phyloP scores from a whole-genome alignment of 352 stramenopile genomes.

The Phytophthora multivora region DNA sequence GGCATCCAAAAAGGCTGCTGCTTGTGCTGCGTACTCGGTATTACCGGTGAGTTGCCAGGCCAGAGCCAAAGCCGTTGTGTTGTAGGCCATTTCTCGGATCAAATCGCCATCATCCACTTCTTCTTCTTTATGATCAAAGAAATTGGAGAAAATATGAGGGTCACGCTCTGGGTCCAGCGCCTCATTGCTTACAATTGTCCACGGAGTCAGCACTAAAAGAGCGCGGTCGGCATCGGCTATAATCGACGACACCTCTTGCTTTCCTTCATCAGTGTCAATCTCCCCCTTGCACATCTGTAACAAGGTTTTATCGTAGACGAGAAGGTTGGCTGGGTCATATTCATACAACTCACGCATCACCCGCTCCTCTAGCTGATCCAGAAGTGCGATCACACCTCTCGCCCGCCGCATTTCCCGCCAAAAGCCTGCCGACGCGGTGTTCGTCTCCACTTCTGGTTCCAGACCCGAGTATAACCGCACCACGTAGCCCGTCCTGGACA shows the following conservation, averaged over 20 bases:
- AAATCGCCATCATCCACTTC: conserved; percentile 25
- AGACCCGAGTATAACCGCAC: conserved; percentile 55
- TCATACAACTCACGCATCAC: conserved; percentile 45
- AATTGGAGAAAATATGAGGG: conserved; percentile 40
- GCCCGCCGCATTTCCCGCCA: conserved; percentile 54
- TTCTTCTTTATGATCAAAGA: conserved; percentile 25
- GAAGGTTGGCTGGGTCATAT: conserved; percentile 28
- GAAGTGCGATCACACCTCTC: conserved; percentile 43
- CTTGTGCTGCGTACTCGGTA: conserved; percentile 36
- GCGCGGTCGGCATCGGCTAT: conserved; percentile 39
- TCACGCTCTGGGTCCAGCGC: conserved; percentile 19
- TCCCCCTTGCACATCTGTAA: conserved; percentile 19
- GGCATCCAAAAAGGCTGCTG: conserved; percentile 29
- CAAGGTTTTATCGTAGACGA: conserved; percentile 35
- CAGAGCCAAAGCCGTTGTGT: conserved; percentile 47
- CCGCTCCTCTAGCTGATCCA: conserved; percentile 45
- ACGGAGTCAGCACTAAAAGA: conserved; percentile 24
- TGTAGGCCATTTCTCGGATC: conserved; percentile 55
- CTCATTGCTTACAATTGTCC: conserved; percentile 32
- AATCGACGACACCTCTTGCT: conserved; percentile 12
- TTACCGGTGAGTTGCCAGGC: conserved; percentile 42
- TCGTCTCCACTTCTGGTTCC: conserved; percentile 27
- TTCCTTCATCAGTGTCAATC: not conserved
- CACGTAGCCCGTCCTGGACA: conserved; percentile 49
- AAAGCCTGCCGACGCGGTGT: conserved; percentile 31